Evolutionary conservation across 2,329 filamentous ascomycete species (phyloP).

Genomic region (Immersiporthe knoxdaviesiana): DNA sequence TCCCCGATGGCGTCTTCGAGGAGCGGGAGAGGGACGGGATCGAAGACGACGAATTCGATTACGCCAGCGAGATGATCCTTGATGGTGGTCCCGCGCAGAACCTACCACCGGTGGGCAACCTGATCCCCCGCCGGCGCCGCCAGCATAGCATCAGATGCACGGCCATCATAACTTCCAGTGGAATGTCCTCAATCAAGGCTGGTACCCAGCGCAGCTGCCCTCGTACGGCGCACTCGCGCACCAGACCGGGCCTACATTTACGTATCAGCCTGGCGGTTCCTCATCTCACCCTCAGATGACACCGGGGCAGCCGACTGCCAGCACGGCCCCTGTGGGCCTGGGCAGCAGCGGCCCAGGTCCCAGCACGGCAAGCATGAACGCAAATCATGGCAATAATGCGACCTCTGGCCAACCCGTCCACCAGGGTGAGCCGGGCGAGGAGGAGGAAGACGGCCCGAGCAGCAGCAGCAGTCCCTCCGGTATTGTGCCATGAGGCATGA

Average conservation of each 20-base stretch:
- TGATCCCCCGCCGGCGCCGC: conserved; percentile 29
- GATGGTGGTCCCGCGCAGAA: conserved; percentile 31
- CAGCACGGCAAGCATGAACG: conserved; percentile 5
- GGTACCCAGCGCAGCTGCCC: conserved; percentile 17
- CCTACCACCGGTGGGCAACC: conserved; percentile 13
- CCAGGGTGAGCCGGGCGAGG: conserved; percentile 3
- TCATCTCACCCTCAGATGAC: conserved; percentile 9
- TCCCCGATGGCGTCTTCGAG: conserved; percentile 43
- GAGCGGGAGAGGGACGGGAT: conserved; percentile 42
- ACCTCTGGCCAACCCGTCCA: neutral
- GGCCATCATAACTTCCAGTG: conserved; percentile 13
- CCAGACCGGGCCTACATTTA: neutral
- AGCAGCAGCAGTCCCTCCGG: conserved; percentile 26
- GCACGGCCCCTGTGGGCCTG: conserved; percentile 23
- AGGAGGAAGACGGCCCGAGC: conserved; percentile 21
- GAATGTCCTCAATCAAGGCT: conserved; percentile 23
- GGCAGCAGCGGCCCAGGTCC: conserved; percentile 7
- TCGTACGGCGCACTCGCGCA: conserved; percentile 17
- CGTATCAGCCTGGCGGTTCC: neutral
- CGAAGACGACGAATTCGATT: conserved; percentile 38
- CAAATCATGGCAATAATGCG: neutral
- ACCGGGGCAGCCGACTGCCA: conserved; percentile 19
- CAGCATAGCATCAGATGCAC: conserved; percentile 8
- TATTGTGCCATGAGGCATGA: neutral
- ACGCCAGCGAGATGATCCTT: conserved; percentile 38